Evolutionary conservation across 306 rosid species (phyloP), one percentile per base, ranked within the genome.

Genomic region (Sindora glabra): DNA sequence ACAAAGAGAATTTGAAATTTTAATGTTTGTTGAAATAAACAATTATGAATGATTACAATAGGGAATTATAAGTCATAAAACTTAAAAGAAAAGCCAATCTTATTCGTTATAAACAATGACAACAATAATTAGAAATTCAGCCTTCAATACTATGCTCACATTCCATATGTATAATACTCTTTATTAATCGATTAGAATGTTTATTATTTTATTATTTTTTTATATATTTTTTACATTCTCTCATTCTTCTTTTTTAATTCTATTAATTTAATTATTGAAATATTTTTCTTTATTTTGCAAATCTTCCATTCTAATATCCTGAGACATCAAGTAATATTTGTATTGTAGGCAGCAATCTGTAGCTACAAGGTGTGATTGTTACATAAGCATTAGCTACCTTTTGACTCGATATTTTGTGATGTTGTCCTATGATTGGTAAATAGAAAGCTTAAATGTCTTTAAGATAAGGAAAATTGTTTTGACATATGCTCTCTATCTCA

Each of bases 381-480:
- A 71, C 48, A 47, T 33, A 62, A 57, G 51, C 61, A 64, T 52
- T 64, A 42, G 10, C 51, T 62, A 46, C 46, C 21, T 48, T 48
- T 24, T 40, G 16, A 6, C 37, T 33, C 57, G 11, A 18, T 8
- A 47, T 24, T 39, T 59, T 72, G 74, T 65, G 38, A 48, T 61
- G 33, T 11, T 69, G 12, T 59, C 36, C 74, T 67, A 44, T 75
- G 68, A 73, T 66, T 70, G 32, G 69, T 70, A 42, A 64, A 38
- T 58, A 54, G 75, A n/a, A 79, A 65, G 49, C 71, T 81, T 47
- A 64, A 67, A 66, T 64, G 60, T 10, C 47, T 56, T 17, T 46
- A 58, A 46, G 5, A 62, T 27, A 54, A 74, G 27, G 38, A 39
- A 58, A 72, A 13, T 39, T 10, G 50, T 64, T 48, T 56, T 64